Evolutionary conservation across 345 rosid genomes (phyloP).

Genomic region (Lepidium africanum): DNA sequence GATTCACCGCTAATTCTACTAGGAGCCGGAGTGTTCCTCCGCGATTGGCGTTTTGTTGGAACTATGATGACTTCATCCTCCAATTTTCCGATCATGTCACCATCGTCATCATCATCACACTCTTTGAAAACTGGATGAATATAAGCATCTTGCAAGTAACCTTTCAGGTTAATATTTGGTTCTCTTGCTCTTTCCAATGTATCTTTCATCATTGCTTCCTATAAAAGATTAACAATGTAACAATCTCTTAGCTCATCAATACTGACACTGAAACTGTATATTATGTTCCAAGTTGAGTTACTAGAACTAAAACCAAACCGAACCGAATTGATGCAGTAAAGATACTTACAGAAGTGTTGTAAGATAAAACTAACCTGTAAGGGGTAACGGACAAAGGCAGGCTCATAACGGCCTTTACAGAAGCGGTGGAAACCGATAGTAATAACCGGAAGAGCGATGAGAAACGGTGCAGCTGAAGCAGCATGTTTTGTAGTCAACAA

Average conservation of each 20-base stretch:
- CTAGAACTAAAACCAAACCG: background rate
- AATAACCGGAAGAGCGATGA: slow-evolving; percentile 65
- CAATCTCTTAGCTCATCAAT: background rate
- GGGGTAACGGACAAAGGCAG: slow-evolving; percentile 67
- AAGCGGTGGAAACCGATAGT: slow-evolving; percentile 58
- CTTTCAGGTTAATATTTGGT: slow-evolving; percentile 61
- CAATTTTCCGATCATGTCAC: slow-evolving; percentile 11
- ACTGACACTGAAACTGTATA: background rate
- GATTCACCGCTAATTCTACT: slow-evolving; percentile 41
- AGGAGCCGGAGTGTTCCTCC: slow-evolving; percentile 48
- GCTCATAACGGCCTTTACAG: slow-evolving; percentile 71
- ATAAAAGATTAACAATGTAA: background rate
- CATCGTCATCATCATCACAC: slow-evolving; percentile 27
- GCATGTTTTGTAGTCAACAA: slow-evolving; percentile 52
- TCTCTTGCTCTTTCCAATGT: slow-evolving; percentile 75
- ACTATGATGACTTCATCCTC: slow-evolving; percentile 55
- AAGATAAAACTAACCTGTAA: slow-evolving; percentile 47
- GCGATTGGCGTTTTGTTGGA: slow-evolving; percentile 60
- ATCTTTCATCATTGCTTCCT: slow-evolving; percentile 98
- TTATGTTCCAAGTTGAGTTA: background rate
- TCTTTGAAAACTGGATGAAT: slow-evolving; percentile 67
- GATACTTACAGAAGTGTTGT: background rate
- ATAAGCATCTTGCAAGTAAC: slow-evolving; percentile 69
- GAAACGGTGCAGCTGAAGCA: slow-evolving; percentile 61
- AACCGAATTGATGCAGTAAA: background rate